A percentile compares a stretch with the other conserved stretches of the same genome.
phyloP scores from a whole-genome alignment of 352 stramenopile genomes.

The Blastocystis sp. region DNA sequence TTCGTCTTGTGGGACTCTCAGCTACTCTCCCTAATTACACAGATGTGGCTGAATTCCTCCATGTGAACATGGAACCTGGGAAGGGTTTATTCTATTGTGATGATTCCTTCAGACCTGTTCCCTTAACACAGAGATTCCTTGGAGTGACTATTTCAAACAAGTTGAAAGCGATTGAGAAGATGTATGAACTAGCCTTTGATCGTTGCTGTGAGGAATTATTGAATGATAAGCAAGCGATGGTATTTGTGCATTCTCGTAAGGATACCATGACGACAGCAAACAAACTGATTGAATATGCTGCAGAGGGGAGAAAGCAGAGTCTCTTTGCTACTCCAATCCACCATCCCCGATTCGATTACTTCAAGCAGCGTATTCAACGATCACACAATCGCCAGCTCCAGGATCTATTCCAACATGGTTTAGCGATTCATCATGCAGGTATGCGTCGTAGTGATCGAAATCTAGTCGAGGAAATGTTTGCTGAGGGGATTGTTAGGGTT shows the following conservation, averaged over 20 bases:
- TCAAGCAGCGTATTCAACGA: conserved; percentile 78
- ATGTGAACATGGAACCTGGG: conserved; percentile 77
- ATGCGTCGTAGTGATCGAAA: conserved; percentile 88
- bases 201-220: conserved; percentile 76
- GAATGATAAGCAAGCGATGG: conserved; percentile 89
- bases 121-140: conserved; percentile 96
- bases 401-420: conserved; percentile 86
- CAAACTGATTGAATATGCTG: conserved; percentile 83
- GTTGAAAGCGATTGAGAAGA: conserved; percentile 62
- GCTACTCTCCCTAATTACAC: conserved; percentile 98
- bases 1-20: conserved; percentile 94
- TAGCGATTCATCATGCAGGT: conserved; percentile 96
- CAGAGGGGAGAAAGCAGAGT: conserved; percentile 69
- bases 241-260: conserved; percentile 98
- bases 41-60: conserved; percentile 94
- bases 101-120: conserved; percentile 91
- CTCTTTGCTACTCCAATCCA: conserved; percentile 66
- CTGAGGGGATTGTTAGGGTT: conserved; percentile 90
- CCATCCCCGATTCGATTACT: conserved; percentile 18
- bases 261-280: conserved; percentile 91
- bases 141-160: conserved; percentile 78
- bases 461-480: conserved; percentile 94
- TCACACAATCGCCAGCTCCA: conserved; percentile 90
- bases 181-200: conserved; percentile 74
- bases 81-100: conserved; percentile 96